phyloP scores from a whole-genome alignment of 2,329 filamentous ascomycete species.

The Lecanicillium sp. region DNA sequence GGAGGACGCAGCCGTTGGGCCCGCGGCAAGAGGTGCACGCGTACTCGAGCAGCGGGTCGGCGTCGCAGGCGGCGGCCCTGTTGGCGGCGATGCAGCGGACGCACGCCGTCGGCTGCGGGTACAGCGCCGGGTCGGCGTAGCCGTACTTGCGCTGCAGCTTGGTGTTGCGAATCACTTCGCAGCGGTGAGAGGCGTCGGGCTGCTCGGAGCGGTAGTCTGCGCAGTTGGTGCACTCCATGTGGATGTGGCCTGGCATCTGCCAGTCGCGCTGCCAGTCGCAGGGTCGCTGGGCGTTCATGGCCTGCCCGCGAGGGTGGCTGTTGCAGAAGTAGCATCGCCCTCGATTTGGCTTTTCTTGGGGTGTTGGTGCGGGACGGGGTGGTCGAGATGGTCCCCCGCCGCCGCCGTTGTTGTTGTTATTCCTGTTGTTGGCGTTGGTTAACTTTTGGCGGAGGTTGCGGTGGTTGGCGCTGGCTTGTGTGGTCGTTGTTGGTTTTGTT shows the following conservation, averaged over 20 bases:
- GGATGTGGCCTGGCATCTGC: conserved; percentile 1
- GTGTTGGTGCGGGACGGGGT: too few relatives aligned
- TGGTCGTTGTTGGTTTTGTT: too few relatives aligned
- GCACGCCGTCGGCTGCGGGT: conserved; percentile 9
- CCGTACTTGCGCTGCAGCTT: conserved; percentile 12
- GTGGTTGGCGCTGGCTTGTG: too few relatives aligned
- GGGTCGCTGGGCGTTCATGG: conserved; percentile 2
- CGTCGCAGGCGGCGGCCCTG: conserved; percentile 13
- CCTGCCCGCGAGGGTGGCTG: conserved; percentile 2
- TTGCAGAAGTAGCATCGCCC: conserved; percentile 12
- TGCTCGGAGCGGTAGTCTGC: conserved; percentile 13
- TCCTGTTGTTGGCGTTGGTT: too few relatives aligned
- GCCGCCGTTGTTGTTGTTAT: too few relatives aligned
- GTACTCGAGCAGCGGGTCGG: conserved; percentile 14
- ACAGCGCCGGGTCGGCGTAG: conserved; percentile 8
- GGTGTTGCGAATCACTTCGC: conserved; percentile 5
- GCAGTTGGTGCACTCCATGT: conserved; percentile 18
- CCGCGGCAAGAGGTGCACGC: conserved; percentile 13
- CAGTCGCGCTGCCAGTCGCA: conserved; percentile 10
- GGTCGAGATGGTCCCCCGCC: too few relatives aligned
- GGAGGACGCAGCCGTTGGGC: conserved; percentile 5
- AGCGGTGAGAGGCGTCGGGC: conserved; percentile 6
- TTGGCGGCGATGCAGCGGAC: neutral
- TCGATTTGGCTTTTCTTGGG: too few relatives aligned
- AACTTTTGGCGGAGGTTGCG: too few relatives aligned